These are phyloP conservation scores for Isoetes taiwanensis DNA, from an alignment of 75 land plant genomes.

Conservation along the genomic window DNA sequence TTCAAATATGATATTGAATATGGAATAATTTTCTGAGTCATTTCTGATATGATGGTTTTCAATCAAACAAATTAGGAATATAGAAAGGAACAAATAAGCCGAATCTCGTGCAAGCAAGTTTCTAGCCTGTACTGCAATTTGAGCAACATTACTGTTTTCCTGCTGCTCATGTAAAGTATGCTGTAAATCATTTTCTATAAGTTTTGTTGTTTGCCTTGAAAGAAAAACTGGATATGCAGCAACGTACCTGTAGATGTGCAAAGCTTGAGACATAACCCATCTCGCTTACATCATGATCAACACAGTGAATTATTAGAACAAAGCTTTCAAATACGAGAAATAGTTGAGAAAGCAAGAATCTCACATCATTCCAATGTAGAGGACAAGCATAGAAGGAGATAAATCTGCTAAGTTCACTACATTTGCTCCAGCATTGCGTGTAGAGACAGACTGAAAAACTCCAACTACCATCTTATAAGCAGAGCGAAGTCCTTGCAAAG, in stretches of 20 bases:
- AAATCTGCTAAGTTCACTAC: constrained; percentile 36
- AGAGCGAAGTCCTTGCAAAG: constrained; percentile 18
- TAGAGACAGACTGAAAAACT: constrained; percentile 37
- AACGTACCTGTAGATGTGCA: constrained; percentile 16
- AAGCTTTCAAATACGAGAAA: no score
- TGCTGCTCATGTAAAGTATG: neutral
- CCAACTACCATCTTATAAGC: constrained; percentile 41
- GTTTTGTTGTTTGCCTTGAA: constrained; percentile 15
- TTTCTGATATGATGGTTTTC: constrained; percentile 32
- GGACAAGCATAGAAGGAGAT: constrained; percentile 43
- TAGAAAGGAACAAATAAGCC: constrained; percentile 32
- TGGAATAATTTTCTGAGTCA: constrained; percentile 70
- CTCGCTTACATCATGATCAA: no score
- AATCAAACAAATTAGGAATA: constrained; percentile 43
- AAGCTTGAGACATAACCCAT: no score
- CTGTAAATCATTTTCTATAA: no score
- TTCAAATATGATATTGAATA: constrained; percentile 53
- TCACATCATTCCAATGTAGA: constrained; percentile 59
- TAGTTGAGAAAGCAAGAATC: constrained; percentile 18
- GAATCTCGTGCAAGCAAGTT: constrained; percentile 19
- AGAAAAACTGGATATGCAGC: constrained; percentile 30
- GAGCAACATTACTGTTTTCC: no score
- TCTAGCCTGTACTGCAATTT: constrained; percentile 9
- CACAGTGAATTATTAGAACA: no score
- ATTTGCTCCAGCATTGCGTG: constrained; percentile 55